These are phyloP conservation scores for Fonsecaea nubica DNA, from an alignment of 2,329 filamentous ascomycete species.

Conservation along the genomic window DNA sequence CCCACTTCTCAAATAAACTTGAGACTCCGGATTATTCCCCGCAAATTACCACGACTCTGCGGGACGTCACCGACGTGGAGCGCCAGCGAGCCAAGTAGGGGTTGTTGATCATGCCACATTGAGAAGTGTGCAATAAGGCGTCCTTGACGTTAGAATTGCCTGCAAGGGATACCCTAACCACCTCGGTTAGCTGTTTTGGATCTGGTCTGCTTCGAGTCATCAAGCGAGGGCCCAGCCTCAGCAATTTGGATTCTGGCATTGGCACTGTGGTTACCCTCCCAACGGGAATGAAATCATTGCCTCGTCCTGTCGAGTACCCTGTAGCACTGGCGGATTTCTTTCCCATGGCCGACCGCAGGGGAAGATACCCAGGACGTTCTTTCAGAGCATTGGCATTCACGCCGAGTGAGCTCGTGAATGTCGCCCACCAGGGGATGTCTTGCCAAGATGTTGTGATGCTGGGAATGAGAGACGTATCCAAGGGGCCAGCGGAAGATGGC, in stretches of 20 bases:
- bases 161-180: background rate
- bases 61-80: background rate
- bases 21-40: background rate
- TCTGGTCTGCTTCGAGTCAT: background rate
- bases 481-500: background rate
- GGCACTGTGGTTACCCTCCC: background rate
- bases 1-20: background rate
- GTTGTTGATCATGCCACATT: conserved; percentile 1
- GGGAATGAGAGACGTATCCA: no score
- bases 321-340: background rate
- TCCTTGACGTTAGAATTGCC: background rate
- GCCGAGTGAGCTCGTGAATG: background rate
- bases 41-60: background rate
- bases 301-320: background rate
- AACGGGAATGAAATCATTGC: background rate
- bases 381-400: background rate
- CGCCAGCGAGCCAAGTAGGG: background rate
- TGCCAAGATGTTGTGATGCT: background rate
- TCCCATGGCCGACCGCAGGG: background rate
- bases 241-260: background rate
- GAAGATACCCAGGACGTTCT: background rate
- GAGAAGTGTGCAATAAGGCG: background rate
- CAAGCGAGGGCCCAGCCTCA: background rate
- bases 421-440: background rate
- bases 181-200: conserved; percentile 1